Conservation (phyloP, 1,284 basidiomycete species). For the Ceratobasidium sp. region DNA sequence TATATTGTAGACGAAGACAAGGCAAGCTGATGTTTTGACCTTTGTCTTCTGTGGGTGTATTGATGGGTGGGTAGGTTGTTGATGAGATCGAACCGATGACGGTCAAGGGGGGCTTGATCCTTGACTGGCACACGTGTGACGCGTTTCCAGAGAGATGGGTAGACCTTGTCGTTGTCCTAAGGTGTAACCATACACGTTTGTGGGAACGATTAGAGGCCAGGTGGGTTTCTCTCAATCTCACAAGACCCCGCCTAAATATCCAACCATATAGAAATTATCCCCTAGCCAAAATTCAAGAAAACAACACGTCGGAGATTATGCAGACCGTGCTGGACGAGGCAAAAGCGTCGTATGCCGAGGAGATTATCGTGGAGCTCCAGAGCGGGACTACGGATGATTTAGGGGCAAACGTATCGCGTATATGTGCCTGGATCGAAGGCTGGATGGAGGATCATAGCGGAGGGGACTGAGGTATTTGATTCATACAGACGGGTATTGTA, state of each 20-base stretch:
- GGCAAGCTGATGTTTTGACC: slow-evolving; percentile 58
- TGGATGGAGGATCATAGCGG: slow-evolving; percentile 67
- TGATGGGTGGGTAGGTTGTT: slow-evolving; percentile 53
- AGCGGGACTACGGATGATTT: slow-evolving; percentile 85
- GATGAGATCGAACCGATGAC: slow-evolving; percentile 86
- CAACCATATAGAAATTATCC: slow-evolving; percentile 78
- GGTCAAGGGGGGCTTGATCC: slow-evolving; percentile 79
- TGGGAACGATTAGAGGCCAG: slow-evolving; percentile 95
- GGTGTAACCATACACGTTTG: slow-evolving; percentile 88
- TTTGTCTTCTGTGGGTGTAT: background rate
- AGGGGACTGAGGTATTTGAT: background rate
- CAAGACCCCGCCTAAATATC: background rate
- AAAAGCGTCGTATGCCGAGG: slow-evolving; percentile 80
- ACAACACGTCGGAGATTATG: slow-evolving; percentile 99
- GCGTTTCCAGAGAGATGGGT: slow-evolving; percentile 96
- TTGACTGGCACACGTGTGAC: slow-evolving; percentile 98
- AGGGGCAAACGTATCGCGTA: slow-evolving; percentile 85
- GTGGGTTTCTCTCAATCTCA: slow-evolving; percentile 60
- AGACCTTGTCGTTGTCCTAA: slow-evolving; percentile 94
- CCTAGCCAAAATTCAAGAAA: slow-evolving; percentile 95
- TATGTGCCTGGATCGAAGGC: slow-evolving; percentile 84
- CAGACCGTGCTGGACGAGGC: slow-evolving; percentile 91
- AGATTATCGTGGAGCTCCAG: slow-evolving; percentile 87
- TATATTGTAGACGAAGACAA: slow-evolving; percentile 97
- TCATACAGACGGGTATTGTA: no score